Evolutionary conservation across 257 asterid species (phyloP), one percentile per base, ranked within the genome.

Genomic region (Anisodus acutangulus): DNA sequence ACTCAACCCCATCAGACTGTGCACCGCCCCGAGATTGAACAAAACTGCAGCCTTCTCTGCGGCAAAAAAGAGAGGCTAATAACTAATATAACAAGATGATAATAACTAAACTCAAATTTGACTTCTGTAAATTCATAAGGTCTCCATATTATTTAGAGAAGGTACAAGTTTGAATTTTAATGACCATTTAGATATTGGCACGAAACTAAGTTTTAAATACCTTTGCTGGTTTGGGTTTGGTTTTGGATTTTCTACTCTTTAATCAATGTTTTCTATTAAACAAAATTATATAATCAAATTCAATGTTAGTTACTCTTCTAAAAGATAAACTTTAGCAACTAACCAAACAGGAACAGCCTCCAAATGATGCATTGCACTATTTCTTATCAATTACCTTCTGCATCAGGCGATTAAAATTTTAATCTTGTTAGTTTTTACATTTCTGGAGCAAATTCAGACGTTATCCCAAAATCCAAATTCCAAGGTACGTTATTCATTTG

Each of bases 21-120:
- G 97, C 89, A 93, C 94, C 19, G 98, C 95, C 85, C 98, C 99
- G 92, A 97, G 85, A 83, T 95, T 94, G 87, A 97, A 97, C 92
- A 97, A 87, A 68, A 97, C 94, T 1, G 98, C 99, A 83, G 99
- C 98, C 91, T 97, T 97, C 85, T 97, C 99, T 95, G 78, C 11
- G 19, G 84, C 37, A 13, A 62, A 71, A 67, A 22, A 22, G 4
- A 78, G 41, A 58, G 6, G 81, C 26, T 22, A 76, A 19, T 76
- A 49, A 51, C 57, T 49, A 7, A 53, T 78, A 12, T 7, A 78
- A 0, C 3, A 53, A 53, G 26, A 53, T 26, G n/a, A 19, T 11
- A 19, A 12, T 47, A 19, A 19, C 19, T 49, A 22, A 74, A 62
- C 45, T 19, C 11, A 49, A 2, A 49, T 19, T 72, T 47, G 59